Evolutionary conservation across 129 eudicot species (phyloP), one percentile per base, ranked within the genome.

Genomic region (Centaurea solstitialis): DNA sequence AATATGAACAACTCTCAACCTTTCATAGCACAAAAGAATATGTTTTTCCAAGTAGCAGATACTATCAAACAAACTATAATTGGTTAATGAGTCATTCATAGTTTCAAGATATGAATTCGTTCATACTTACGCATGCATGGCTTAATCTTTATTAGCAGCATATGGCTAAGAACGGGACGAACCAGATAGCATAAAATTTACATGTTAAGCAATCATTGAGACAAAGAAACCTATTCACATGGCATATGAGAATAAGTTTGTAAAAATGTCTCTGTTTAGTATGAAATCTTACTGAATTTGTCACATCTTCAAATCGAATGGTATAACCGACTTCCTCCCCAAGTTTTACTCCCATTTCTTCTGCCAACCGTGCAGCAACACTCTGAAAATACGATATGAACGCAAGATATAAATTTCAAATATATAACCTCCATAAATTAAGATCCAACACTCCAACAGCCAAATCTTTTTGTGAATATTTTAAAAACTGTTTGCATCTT

Each of bases 311-410:
- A 84, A 95, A 95, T 67, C 97, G 89, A 79, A 95, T 95, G 21
- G 97, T 88, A 71, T 95, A 95, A 80, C 99, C 99, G 81, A 95
- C 99, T 87, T 93, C 97, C 68, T 95, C 93, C 40, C 99, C 99
- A 79, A 95, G 98, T 57, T 84, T 93, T 69, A 93, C 98, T 76
- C 97, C 97, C 99, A 93, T 93, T 90, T 95, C 99, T 84, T 93
- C 97, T 39, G 98, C 89, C 59, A 95, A 91, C 89, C 98, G 91
- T 70, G 98, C 81, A 76, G 99, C 92, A 80, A 95, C 98, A 39
- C 93, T 73, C 99, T 95, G 86, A 73, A 74, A n/a, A 68, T 75
- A 15, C 30, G 59, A 68, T 10, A 26, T 45, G 53, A 76, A 43
- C 33, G 62, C 66, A 40, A 8, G 22, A 57, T 57, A 17, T 57